phyloP scores from a whole-genome alignment of 352 stramenopile genomes.

The Globisporangium lucens region DNA sequence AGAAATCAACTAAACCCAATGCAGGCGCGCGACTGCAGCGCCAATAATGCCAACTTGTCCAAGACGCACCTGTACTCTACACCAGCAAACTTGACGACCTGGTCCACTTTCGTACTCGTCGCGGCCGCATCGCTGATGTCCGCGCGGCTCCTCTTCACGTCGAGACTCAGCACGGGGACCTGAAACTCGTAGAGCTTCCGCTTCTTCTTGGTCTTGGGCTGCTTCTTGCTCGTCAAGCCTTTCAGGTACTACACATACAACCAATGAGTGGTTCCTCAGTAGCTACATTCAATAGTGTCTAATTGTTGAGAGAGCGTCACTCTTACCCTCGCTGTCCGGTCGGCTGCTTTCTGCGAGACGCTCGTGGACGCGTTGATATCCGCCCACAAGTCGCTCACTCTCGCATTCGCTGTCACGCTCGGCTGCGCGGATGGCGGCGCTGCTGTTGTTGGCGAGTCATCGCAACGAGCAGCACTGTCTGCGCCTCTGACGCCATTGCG shows the following conservation, averaged over 20 bases:
- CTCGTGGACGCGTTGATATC: constrained; percentile 60
- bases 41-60: no score
- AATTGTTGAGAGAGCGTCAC: not conserved
- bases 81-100: constrained; percentile 85
- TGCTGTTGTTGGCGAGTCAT: not conserved
- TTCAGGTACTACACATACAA: constrained; percentile 36
- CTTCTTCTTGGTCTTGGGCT: constrained; percentile 48
- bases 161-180: constrained; percentile 66
- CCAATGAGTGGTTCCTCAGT: not conserved
- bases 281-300: not conserved
- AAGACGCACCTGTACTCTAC: constrained; percentile 65
- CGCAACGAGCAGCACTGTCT: not conserved
- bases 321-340: constrained; percentile 49
- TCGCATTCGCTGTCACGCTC: constrained; percentile 30
- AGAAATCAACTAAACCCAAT: no score
- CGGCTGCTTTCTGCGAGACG: constrained; percentile 45
- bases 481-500: constrained; percentile 13
- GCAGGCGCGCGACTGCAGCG: no score
- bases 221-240: constrained; percentile 48
- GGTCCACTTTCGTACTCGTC: constrained; percentile 33
- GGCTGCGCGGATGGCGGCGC: not conserved
- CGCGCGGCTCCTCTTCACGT: constrained; percentile 46
- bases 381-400: constrained; percentile 52
- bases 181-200: constrained; percentile 69
- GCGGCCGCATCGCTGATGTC: constrained; percentile 32